These are phyloP conservation scores for Solanum tarijense DNA, from an alignment of 257 asterid genomes.

Conservation along the genomic window DNA sequence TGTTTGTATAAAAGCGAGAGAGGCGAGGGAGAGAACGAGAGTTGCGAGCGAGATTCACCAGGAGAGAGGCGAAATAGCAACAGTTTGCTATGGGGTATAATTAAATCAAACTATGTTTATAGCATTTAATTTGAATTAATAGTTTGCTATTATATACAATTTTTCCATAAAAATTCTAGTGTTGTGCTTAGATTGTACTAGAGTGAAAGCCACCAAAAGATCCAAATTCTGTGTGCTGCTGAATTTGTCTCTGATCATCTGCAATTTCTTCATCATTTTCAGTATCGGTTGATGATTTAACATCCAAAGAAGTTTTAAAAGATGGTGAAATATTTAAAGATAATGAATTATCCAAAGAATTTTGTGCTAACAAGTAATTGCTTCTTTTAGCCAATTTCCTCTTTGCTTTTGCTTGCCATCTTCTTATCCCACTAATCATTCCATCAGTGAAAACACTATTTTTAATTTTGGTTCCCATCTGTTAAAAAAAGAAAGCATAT, in stretches of 20 bases:
- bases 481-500: background rate
- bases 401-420: constrained; percentile 56
- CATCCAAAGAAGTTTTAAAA: constrained; percentile 9
- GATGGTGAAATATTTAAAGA: background rate
- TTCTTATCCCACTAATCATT: constrained; percentile 36
- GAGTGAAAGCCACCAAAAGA: constrained; percentile 39
- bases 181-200: background rate
- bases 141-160: too few species aligned
- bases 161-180: background rate
- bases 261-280: constrained; percentile 8
- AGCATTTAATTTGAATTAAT: too few species aligned
- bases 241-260: background rate
- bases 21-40: too few species aligned
- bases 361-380: constrained; percentile 1
- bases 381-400: constrained; percentile 28
- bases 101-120: too few species aligned
- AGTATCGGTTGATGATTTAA: background rate
- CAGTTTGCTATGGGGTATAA: too few species aligned
- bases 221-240: constrained; percentile 13
- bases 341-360: constrained; percentile 6
- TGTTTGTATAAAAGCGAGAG: too few species aligned
- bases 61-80: too few species aligned
- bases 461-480: constrained; percentile 64
- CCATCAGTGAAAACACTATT: constrained; percentile 39
- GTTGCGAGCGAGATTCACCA: too few species aligned